Percentiles rank a stretch among this genome's conserved stretches.
phyloP scores from a whole-genome alignment of 106 monocot genomes.

The Apostasia shenzhenica region DNA sequence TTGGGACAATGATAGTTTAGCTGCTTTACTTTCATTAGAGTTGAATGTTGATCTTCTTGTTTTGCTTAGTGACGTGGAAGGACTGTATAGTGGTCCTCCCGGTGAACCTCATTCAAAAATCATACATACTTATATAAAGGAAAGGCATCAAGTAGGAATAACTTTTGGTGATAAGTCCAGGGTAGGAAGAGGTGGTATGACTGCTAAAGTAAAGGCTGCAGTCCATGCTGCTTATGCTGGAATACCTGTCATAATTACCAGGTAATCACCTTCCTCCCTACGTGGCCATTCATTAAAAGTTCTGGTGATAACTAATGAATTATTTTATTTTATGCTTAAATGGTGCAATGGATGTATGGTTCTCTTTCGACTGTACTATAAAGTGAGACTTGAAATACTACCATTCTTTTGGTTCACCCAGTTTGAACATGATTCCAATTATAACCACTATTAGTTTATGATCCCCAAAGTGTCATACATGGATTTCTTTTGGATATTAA shows the following conservation, averaged over 20 bases:
- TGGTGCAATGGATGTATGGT: neutral
- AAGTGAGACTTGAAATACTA: neutral
- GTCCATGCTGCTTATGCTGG: slow-evolving; percentile 62
- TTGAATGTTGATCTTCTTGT: slow-evolving; percentile 92
- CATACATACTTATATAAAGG: slow-evolving; percentile 85
- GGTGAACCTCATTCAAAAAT: slow-evolving; percentile 73
- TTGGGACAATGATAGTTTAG: slow-evolving; percentile 99
- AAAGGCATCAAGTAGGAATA: slow-evolving; percentile 71
- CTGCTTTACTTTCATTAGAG: slow-evolving; percentile 79
- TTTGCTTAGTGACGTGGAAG: slow-evolving; percentile 96
- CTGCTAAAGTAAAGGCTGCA: slow-evolving; percentile 89
- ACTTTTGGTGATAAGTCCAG: slow-evolving; percentile 98
- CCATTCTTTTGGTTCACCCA: neutral
- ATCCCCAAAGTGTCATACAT: no score
- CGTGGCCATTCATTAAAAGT: neutral
- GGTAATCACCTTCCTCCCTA: slow-evolving; percentile 21
- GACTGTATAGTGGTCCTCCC: slow-evolving; percentile 92
- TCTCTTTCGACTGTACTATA: neutral
- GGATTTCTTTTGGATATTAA: no score
- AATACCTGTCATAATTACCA: slow-evolving; percentile 83
- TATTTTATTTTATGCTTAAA: neutral
- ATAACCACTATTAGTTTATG: no score
- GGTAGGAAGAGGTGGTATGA: slow-evolving; percentile 95
- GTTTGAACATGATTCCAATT: no score
- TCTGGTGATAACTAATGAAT: neutral